A percentile compares a stretch with the other conserved stretches of the same genome.
These are phyloP conservation scores for Saturnispora ahearnii DNA, from an alignment of 805 yeast species.

Conservation along the genomic window DNA sequence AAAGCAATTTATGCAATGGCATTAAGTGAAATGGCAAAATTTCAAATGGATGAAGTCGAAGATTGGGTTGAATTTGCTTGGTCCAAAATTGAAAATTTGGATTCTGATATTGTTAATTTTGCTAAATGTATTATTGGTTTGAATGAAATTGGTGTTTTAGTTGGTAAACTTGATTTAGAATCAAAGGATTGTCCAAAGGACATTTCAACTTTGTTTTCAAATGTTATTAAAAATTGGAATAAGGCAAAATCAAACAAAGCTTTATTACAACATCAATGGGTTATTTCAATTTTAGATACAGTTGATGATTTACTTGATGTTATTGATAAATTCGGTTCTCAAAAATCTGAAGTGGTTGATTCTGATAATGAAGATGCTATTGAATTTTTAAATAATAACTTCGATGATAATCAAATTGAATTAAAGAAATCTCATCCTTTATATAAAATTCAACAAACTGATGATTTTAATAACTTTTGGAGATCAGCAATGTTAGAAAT, in stretches of 20 bases:
- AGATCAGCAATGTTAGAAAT: constrained; percentile 31
- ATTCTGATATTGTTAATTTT: constrained; percentile 40
- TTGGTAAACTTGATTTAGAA: constrained; percentile 25
- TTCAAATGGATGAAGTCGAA: constrained; percentile 27
- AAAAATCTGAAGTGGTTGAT: constrained; percentile 50
- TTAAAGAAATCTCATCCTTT: constrained; percentile 50
- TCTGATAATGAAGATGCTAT: constrained; percentile 43
- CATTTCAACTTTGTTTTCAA: constrained; percentile 35
- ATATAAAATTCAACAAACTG: constrained; percentile 30
- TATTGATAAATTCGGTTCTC: constrained; percentile 54
- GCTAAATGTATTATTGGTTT: constrained; percentile 48
- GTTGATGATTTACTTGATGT: constrained; percentile 64
- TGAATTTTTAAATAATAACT: constrained; percentile 12
- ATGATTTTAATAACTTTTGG: constrained; percentile 47
- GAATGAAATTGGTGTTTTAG: constrained; percentile 49
- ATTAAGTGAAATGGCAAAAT: constrained; percentile 52
- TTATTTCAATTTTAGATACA: constrained; percentile 44
- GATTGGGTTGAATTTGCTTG: constrained; percentile 58
- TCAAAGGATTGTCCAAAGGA: constrained; percentile 18
- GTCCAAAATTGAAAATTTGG: constrained; percentile 58
- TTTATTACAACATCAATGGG: constrained; percentile 22
- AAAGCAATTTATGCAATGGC: constrained; percentile 70
- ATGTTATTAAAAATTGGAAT: constrained; percentile 39
- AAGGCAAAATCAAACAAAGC: constrained; percentile 19
- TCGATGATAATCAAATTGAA: constrained; percentile 26